Evolutionary conservation across 495 filamentous ascomycete species (phyloP), one percentile per base, ranked within the genome.

Genomic region (Penicillium subrubescens): DNA sequence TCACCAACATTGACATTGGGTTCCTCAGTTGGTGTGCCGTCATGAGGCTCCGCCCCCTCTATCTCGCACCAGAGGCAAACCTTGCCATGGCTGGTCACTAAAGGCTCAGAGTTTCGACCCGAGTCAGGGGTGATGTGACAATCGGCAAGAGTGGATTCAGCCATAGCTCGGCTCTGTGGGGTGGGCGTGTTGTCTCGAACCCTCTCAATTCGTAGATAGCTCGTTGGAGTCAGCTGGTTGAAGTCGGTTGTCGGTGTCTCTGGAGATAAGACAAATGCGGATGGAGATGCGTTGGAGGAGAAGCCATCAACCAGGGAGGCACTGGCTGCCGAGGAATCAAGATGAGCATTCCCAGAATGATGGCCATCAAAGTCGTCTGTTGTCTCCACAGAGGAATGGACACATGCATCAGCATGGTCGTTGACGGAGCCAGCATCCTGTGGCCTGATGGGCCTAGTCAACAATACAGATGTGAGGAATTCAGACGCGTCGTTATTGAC

Each of bases 61-160:
- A 15, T 44, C 43, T 41, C 33, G 27, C 75, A 77, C 67, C 67
- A 75, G 8, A 71, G 52, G 51, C 73, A 77, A 12, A 55, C 11
- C 44, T 75, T 77, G 0, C 51, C 64, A 27, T 67, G 27, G 19
- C 60, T 29, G 6, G 34, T 52, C 2, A 69, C 63, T 5, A 65
- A 53, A 11, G 58, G 34, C 21, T 50, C 53, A 23, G 23, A 14
- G 15, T 6, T 12, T 1, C n/a, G 12, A 31, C 25, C 31, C 48
- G 25, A n/a, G 11, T 10, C 10, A 34, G 33, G 1, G 51, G 3
- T 25, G 3, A 3, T n/a, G 8, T 33, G 15, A 5, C 5, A 2
- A 2, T 29, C 25, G 3, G 21, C 11, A 1, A 2, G 1, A 48
- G 44, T 0, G 10, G 19, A 25, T 5, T 11, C 11, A 5, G 4